Base-by-base conservation (phyloP, 2,329 filamentous ascomycete genomes). In the Lachnellula occidentalis region DNA sequence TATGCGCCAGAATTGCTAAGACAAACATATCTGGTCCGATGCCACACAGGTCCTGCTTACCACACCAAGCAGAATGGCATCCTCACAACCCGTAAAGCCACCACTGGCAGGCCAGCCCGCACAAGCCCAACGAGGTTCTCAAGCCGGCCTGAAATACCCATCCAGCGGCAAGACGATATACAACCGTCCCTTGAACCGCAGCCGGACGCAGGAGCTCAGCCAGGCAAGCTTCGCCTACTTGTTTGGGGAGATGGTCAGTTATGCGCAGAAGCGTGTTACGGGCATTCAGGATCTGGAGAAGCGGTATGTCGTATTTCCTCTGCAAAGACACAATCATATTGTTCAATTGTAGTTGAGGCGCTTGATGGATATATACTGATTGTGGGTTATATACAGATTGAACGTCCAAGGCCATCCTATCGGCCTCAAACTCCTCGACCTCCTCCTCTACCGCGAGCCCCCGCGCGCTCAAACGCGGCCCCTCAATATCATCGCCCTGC, bases 161-260 rank as follows among this genome's bases (percentile, higher is more conserved):
- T 89, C 89, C 54, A 95, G 85, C 72, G 90, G 91, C 76, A 97
- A 97, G 76, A 96, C 91, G 61, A 97, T 99, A 76, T 99, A 97
- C 77, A 91, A 96, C 77, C 83, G 94, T 53, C 91, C 95, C 58
- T 78, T 97, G 58, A 96, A 96, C 74, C 88, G 94, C 61, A 87
- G 86, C 65, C 89, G 90, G 71, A 90, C 88, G 65, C 82, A 88
- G 55, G 92, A 97, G 77, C 83, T 95, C 62, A 96, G 91, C 71
- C 88, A 95, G 69, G 84, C 94, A 11, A 91, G 90, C 73, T 97
- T 99, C 73, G 92, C 94, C 42, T 97, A 95, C 72, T 79, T 99
- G 56, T 97, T 99, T 70, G 86, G 87, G 57, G 92, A 96, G 76
- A 96, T 97, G 88, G 92, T 99, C 48, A 86, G 85, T 66, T 97